Percentiles rank a stretch among this genome's conserved stretches.
Conservation (phyloP, 306 rosid genomes). For the Pterocarpus santalinus region DNA sequence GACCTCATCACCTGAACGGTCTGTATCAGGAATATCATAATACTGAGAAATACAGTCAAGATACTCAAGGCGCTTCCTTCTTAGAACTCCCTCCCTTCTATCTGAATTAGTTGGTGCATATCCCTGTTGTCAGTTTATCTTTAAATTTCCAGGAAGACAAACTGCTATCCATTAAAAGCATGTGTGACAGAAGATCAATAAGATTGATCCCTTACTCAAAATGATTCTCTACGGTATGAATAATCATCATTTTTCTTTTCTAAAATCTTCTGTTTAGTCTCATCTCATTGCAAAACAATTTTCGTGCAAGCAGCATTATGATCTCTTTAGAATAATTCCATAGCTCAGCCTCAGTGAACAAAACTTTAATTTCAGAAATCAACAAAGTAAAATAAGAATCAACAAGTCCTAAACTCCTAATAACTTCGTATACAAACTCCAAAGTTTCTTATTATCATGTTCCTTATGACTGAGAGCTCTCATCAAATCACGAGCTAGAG, state of each 20-base stretch:
- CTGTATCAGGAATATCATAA: conserved; percentile 79
- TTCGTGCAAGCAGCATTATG: conserved; percentile 17
- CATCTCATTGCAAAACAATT: conserved; percentile 32
- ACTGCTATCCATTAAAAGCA: conserved; percentile 5
- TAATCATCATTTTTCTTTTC: conserved; percentile 34
- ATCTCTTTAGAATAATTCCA: conserved; percentile 29
- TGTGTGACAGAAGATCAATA: conserved; percentile 35
- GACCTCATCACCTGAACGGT: conserved; percentile 87
- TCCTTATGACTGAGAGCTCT: conserved; percentile 2
- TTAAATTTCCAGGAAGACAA: conserved; percentile 65
- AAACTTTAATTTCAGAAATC: not conserved
- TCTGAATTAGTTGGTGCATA: conserved; percentile 98
- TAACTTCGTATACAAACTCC: not conserved
- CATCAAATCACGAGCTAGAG: conserved; percentile 11
- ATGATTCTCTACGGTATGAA: not conserved
- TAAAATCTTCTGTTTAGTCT: not conserved
- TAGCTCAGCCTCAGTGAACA: conserved; percentile 5
- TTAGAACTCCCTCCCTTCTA: conserved; percentile 88
- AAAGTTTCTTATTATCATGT: not conserved
- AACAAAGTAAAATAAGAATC: conserved; percentile 21
- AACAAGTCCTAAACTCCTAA: not conserved
- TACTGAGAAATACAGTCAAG: conserved; percentile 84
- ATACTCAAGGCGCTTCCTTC: conserved; percentile 86
- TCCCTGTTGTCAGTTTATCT: conserved; percentile 95
- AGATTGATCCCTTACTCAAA: conserved; percentile 18